Percentiles rank a stretch among this genome's conserved stretches.
Evolutionary conservation across 306 rosid species (phyloP).

Genomic region (Cercis canadensis): DNA sequence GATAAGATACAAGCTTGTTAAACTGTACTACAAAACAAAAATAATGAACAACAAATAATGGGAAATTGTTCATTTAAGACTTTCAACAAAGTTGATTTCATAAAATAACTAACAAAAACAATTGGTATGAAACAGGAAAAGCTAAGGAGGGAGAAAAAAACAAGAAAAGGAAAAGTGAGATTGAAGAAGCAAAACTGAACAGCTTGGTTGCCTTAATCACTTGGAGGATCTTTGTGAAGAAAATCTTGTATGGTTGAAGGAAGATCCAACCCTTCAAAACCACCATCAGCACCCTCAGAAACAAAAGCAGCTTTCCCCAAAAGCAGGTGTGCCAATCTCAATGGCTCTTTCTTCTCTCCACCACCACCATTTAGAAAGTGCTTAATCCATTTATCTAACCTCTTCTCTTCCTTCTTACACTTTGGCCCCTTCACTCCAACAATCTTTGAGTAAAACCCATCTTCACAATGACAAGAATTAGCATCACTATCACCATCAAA

Average conservation of each 20-base stretch:
- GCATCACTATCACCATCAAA: conserved; percentile 39
- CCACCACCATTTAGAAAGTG: conserved; percentile 61
- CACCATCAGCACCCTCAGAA: conserved; percentile 54
- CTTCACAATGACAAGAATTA: conserved; percentile 72
- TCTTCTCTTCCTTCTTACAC: conserved; percentile 71
- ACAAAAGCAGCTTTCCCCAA: conserved; percentile 69
- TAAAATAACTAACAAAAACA: conserved; percentile 5
- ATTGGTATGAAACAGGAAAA: not conserved
- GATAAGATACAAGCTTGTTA: not conserved
- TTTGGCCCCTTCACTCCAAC: conserved; percentile 83
- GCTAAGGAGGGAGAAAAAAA: not conserved
- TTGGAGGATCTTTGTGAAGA: conserved; percentile 71
- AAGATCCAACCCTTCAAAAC: conserved; percentile 65
- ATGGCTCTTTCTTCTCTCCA: conserved; percentile 65
- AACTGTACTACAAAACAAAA: not conserved
- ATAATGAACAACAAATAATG: not conserved
- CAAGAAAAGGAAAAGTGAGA: conserved; percentile 1
- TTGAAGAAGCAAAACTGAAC: not conserved
- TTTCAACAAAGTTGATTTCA: conserved; percentile 11
- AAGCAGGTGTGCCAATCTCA: conserved; percentile 82
- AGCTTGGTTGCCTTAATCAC: conserved; percentile 29
- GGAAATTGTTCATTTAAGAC: not conserved
- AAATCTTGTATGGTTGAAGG: conserved; percentile 77
- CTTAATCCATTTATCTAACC: conserved; percentile 83
- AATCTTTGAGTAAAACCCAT: conserved; percentile 81